phyloP scores from a whole-genome alignment of 495 filamentous ascomycete genomes.

The Parathielavia hyrcaniae region DNA sequence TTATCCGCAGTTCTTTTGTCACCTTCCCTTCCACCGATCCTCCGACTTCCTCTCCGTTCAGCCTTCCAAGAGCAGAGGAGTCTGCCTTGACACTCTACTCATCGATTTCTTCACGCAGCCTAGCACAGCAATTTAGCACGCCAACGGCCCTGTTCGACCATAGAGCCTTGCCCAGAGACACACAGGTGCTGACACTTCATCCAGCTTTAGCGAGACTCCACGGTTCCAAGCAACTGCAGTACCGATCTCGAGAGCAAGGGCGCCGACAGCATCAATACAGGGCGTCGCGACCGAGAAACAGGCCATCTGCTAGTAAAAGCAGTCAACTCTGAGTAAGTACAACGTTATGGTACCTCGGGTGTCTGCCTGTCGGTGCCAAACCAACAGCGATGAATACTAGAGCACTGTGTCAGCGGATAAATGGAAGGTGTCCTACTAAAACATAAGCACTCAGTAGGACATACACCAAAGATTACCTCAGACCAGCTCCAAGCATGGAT shows the following conservation, averaged over 20 bases:
- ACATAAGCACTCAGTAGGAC: neutral
- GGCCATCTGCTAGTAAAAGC: too few relatives aligned
- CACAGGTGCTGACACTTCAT: neutral
- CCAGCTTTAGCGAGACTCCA: neutral
- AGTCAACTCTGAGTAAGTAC: neutral
- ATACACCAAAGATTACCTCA: neutral
- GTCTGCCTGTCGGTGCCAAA: neutral
- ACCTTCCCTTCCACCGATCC: too few relatives aligned
- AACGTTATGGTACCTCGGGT: neutral
- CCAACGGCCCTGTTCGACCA: neutral
- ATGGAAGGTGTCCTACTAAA: neutral
- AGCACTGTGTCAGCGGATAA: neutral
- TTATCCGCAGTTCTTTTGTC: too few relatives aligned
- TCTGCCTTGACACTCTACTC: too few relatives aligned
- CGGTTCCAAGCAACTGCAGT: neutral
- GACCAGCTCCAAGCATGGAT: neutral
- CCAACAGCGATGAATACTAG: neutral
- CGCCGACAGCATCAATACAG: neutral
- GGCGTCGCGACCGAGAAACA: neutral
- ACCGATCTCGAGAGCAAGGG: too few relatives aligned
- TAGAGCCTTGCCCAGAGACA: neutral
- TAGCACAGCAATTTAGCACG: too few relatives aligned
- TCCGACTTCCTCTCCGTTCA: too few relatives aligned
- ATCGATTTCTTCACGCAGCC: too few relatives aligned
- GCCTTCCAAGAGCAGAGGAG: too few relatives aligned